These are phyloP conservation scores for Colletotrichum sp. DNA, from an alignment of 2,329 filamentous ascomycete genomes.

Conservation along the genomic window DNA sequence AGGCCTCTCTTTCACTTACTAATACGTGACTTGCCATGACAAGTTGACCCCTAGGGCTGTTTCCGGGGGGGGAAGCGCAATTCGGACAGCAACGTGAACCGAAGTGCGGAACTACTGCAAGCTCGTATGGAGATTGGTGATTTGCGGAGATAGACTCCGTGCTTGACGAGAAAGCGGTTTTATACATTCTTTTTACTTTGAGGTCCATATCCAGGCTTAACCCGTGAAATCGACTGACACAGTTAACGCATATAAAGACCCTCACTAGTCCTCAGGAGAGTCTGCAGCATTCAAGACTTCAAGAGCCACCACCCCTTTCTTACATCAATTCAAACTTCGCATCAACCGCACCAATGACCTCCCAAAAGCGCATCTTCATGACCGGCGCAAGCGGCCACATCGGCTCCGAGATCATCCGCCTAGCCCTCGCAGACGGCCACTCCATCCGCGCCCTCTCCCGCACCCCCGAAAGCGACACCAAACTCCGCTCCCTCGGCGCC, in stretches of 20 bases:
- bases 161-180: background rate
- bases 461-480: slow-evolving; percentile 33
- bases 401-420: slow-evolving; percentile 37
- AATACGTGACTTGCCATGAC: accelerated
- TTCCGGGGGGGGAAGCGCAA: background rate
- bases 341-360: background rate
- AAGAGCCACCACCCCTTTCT: no score
- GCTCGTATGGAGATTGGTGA: background rate
- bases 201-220: background rate
- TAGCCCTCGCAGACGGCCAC: slow-evolving; percentile 43
- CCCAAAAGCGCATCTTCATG: slow-evolving; percentile 33
- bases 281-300: background rate
- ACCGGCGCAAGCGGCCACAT: slow-evolving; percentile 46
- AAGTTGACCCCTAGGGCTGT: background rate
- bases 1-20: background rate
- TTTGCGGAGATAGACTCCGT: background rate
- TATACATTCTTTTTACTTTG: accelerated
- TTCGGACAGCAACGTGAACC: background rate
- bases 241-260: background rate
- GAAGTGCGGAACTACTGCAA: background rate
- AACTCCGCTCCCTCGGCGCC: slow-evolving; percentile 41
- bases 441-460: slow-evolving; percentile 28
- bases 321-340: no score
- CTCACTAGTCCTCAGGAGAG: background rate
- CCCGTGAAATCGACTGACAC: background rate